Percentiles rank a stretch among this genome's conserved stretches.
These are phyloP conservation scores for Candida coquimbonensis DNA, from an alignment of 805 yeast species.

Conservation along the genomic window DNA sequence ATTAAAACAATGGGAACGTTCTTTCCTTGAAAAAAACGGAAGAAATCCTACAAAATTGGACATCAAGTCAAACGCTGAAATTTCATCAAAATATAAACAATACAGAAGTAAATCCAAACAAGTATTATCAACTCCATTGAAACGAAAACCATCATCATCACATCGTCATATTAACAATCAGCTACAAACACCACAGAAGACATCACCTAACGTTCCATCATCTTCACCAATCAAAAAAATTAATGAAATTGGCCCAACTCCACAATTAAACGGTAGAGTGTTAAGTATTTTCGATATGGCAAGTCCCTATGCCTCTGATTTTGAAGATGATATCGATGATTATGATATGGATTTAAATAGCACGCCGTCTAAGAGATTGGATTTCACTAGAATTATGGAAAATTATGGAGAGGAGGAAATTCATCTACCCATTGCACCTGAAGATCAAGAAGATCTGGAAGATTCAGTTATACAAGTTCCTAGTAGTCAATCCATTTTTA, in stretches of 20 bases:
- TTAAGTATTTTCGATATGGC: slow-evolving; percentile 57
- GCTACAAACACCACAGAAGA: slow-evolving; percentile 18
- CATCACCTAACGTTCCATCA: slow-evolving; percentile 14
- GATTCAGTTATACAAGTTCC: neutral
- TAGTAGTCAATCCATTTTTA: slow-evolving; percentile 3
- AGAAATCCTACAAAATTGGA: slow-evolving; percentile 43
- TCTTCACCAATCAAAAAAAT: slow-evolving; percentile 1
- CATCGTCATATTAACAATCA: neutral
- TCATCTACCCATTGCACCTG: neutral
- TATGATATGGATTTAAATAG: neutral
- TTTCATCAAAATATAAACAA: slow-evolving; percentile 24
- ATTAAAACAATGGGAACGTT: slow-evolving; percentile 51
- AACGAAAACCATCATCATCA: slow-evolving; percentile 2
- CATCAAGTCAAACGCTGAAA: slow-evolving; percentile 32
- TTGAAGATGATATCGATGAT: neutral
- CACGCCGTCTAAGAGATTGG: slow-evolving; percentile 9
- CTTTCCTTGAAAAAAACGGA: slow-evolving; percentile 31
- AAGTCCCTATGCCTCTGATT: slow-evolving; percentile 15
- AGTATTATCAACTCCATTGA: neutral
- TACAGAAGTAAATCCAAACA: slow-evolving; percentile 5
- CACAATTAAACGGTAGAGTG: slow-evolving; percentile 74
- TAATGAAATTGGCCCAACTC: slow-evolving; percentile 73
- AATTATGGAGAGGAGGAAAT: slow-evolving; percentile 4
- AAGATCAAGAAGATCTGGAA: neutral
- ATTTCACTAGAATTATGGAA: slow-evolving; percentile 8